Base-by-base conservation (phyloP, 202 grass and related monocot genomes). In the Cymbopogon flexuosus region DNA sequence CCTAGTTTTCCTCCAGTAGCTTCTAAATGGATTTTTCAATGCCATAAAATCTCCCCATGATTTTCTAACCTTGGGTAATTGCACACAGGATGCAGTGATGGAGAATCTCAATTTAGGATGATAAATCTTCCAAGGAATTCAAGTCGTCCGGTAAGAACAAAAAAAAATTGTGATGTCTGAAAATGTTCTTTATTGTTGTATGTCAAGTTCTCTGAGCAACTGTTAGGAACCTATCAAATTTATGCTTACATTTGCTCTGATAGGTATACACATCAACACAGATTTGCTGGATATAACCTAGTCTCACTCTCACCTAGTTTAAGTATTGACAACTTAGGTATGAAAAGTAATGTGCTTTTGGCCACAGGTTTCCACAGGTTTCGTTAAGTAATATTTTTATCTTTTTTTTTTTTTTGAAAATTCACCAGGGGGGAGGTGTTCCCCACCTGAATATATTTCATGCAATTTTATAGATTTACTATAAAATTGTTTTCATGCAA, bases 1-100 rank as follows among this genome's bases (percentile, higher is more conserved):
- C 5, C 1, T 46, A 31, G 0, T 23, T 83, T 51, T 84, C 22
- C 39, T 75, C 27, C 0, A 18, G 6, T 34, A 70, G 5, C 33
- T 69, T 62, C 16, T 34, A 59, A 9, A 16, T 59, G 64, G 43
- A 65, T 59, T 10, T 77, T 33, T 33, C 31, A 47, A 8, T 71
- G 60, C 4, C 24, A 58, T 36, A 23, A 52, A 29, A 39, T 67
- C 1, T 79, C 57, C 10, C 5, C 31, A 49, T 72, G 9, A 36
- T 31, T 64, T 37, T 81, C 10, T 84, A 81, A 84, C 10, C 11
- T 64, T 56, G 45, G 65, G 19, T 36, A 62, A 59, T 63, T 74
- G 10, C 4, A 70, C 87, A 67, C 68, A 97, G 94, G 93, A 92
- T 92, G 89, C 81, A 92, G 81, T 70, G 94, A 90, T 72, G 84